Percentiles rank a stretch among this genome's conserved stretches.
Evolutionary conservation across 164 flowering plant species (phyloP).

Genomic region (Aristolochia contorta): DNA sequence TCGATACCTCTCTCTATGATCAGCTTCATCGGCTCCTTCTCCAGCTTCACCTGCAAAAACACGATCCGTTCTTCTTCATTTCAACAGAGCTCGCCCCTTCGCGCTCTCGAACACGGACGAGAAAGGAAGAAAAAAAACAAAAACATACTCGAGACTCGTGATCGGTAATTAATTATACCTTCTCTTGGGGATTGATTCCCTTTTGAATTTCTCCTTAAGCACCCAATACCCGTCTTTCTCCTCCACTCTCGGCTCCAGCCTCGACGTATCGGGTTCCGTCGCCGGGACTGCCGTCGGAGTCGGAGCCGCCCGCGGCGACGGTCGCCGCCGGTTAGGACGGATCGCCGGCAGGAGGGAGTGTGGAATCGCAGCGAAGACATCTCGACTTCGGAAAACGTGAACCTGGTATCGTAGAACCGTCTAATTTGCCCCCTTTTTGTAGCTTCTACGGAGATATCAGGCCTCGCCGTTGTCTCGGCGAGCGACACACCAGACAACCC

Average conservation of each 20-base stretch:
- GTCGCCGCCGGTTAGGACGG: background rate
- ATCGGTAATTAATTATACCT: no score
- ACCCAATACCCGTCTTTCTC: conserved; percentile 69
- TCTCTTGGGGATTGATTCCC: conserved; percentile 80
- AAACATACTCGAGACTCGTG: no score
- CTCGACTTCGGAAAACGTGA: no score
- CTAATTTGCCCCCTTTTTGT: no score
- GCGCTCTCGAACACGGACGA: no score
- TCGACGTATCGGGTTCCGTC: conserved; percentile 16
- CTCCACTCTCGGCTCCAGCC: conserved; percentile 88
- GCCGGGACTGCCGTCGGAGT: conserved; percentile 9
- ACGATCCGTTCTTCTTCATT: background rate
- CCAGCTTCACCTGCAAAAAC: conserved; percentile 43
- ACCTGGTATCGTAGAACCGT: no score
- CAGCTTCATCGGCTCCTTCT: conserved; percentile 81
- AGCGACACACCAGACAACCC: no score
- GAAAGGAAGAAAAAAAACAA: no score
- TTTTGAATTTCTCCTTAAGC: conserved; percentile 74
- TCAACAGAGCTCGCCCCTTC: background rate
- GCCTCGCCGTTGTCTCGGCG: no score
- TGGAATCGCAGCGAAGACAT: conserved; percentile 14
- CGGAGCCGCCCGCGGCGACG: conserved; percentile 1
- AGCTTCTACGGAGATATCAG: no score
- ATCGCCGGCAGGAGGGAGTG: conserved; percentile 8
- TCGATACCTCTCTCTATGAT: conserved; percentile 57